These are phyloP conservation scores for Phytopythium montanum DNA, from an alignment of 352 stramenopile species.

Conservation along the genomic window DNA sequence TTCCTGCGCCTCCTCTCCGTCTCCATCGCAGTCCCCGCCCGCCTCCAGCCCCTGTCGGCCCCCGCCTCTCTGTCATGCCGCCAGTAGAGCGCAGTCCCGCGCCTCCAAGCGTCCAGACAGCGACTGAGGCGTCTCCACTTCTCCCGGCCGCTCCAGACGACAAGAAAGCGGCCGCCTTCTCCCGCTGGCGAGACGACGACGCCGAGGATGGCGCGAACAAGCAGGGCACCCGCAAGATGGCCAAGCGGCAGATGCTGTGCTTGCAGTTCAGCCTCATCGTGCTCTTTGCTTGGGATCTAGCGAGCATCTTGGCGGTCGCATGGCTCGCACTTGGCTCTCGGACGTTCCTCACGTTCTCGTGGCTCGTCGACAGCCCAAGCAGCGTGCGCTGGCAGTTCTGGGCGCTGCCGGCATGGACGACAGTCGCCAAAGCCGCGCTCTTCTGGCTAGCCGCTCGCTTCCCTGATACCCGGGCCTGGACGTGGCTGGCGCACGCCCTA, in stretches of 20 bases:
- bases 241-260: conserved; percentile 55
- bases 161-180: conserved; percentile 39
- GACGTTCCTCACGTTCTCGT: conserved; percentile 31
- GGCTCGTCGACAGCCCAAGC: conserved; percentile 38
- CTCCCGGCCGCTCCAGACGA: conserved; percentile 13
- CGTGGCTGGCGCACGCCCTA: conserved; percentile 46
- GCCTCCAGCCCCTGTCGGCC: neutral
- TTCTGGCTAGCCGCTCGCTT: conserved; percentile 51
- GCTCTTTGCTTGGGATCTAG: conserved; percentile 45
- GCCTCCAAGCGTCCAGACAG: neutral
- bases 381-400: conserved; percentile 68
- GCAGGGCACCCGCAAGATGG: conserved; percentile 14
- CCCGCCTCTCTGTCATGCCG: neutral
- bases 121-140: conserved; percentile 34
- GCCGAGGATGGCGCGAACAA: conserved; percentile 7
- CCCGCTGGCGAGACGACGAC: conserved; percentile 46
- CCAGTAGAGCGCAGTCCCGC: neutral
- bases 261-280: conserved; percentile 67
- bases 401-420: conserved; percentile 64
- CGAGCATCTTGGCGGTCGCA: conserved; percentile 45
- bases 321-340: conserved; percentile 42
- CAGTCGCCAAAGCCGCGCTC: conserved; percentile 52
- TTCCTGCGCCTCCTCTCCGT: neutral
- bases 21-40: neutral
- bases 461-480: conserved; percentile 31